Base-by-base conservation (phyloP, 441 rosid species). In the Erodium texanum region DNA sequence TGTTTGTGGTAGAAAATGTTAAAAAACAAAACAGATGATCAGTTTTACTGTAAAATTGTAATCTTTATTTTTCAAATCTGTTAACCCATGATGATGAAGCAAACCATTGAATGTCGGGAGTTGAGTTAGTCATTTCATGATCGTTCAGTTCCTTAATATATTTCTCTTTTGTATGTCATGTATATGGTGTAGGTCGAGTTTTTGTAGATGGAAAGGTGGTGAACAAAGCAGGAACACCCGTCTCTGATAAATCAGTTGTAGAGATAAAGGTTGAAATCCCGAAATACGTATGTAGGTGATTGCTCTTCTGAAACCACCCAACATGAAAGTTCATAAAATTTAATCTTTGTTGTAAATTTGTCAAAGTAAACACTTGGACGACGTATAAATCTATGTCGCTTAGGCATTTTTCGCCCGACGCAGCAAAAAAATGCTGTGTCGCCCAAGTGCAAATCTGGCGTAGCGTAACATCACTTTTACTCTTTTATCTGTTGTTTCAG, bases 251-350 rank as follows among this genome's bases (percentile, higher is more conserved):
- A 68, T 73, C 89, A 50, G 76, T 81, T 78, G 87, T 94, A 64
- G 88, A 89, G 76, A 91, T 91, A 62, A 84, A 58, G 61, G 96
- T 90, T 23, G 90, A 91, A 81, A 73, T 87, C 78, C 97, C 97
- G 5, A 94, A 91, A 89, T 94, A 81, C 73, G 96, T 91, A 88
- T 91, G 97, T 89, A 93, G 97, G 99, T 93, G 95, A 91, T 83
- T 82, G 82, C 80, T 83, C 75, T 43, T 38, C 69, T 62, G 54
- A 68, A 67, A 66, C 41, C 43, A 32, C 64, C 70, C 36, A 54
- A 34, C 65, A 34, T 73, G 66, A 68, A 2, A 12, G 16, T 64
- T 15, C 54, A 45, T 67, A 18, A 24, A 41, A 45, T 69, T 58
- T 65, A 1, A n/a, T 29, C 66, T 65, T 19, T 61, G n/a, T 62